Evolutionary conservation across 1,139 yeast genomes (phyloP).

Genomic region (Blastobotrys persicus): DNA sequence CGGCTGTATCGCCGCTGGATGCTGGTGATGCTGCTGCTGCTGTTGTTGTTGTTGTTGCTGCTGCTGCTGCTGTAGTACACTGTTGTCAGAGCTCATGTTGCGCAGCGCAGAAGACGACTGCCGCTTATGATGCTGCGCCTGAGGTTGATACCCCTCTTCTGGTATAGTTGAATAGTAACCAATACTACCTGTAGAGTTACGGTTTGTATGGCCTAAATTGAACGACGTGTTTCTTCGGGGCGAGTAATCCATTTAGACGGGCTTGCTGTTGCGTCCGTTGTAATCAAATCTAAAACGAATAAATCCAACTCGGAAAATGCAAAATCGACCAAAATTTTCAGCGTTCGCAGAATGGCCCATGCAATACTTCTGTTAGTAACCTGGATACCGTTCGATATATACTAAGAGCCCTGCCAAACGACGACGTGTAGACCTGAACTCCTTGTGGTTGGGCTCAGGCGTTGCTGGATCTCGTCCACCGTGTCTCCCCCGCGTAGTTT

Average conservation of each 20-base stretch:
- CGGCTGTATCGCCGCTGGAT: slow-evolving; percentile 14
- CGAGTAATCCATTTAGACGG: slow-evolving; percentile 6
- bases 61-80: slow-evolving; percentile 22
- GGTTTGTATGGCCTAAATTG: neutral
- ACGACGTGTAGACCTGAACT: no score
- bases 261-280: no score
- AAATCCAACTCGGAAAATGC: no score
- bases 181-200: slow-evolving; percentile 3
- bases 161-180: slow-evolving; percentile 2
- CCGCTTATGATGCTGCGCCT: neutral
- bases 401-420: no score
- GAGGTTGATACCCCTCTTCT: slow-evolving; percentile 3
- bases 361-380: no score
- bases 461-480: no score
- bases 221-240: slow-evolving; percentile 1
- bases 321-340: no score
- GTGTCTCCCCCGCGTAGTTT: no score
- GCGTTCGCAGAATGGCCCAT: no score
- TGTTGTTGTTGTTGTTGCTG: slow-evolving; percentile 19
- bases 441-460: no score
- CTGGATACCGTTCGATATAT: no score
- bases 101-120: slow-evolving; percentile 3
- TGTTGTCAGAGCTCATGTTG: slow-evolving; percentile 17
- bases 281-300: neutral
- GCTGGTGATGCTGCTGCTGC: slow-evolving; percentile 18